Base-by-base conservation (phyloP, 352 stramenopile species). In the Globisporangium megalacanthum region DNA sequence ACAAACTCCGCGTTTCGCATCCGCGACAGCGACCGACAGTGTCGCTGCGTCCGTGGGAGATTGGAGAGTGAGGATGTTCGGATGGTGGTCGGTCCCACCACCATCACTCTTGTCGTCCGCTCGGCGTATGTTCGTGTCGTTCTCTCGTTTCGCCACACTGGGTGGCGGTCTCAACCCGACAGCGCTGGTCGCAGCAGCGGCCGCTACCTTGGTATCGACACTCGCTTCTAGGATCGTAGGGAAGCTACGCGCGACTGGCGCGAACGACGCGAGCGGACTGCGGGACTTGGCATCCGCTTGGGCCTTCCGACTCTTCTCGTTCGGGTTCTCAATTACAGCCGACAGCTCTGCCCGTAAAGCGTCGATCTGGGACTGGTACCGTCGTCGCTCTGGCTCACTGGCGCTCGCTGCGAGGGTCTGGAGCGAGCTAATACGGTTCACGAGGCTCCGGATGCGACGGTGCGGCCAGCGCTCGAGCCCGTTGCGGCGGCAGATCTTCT, bases 401-500 rank as follows among this genome's bases (percentile, higher is more conserved):
- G 81, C 66, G 31, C 70, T 88, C 22, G 64, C 69, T 9, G 72
- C 69, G n/a, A 89, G 72, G 13, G 86, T 72, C 56, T 93, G 79
- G 6, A 91, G 61, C 52, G 79, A 88, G 41, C 75, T 87, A 51
- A 93, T 93, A 15, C 81, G 75, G 62, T 93, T 93, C 46, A 90
- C 79, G 35, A 93, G 77, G 48, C 79, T 89, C 31, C 80, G 80
- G 59, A 93, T 93, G 31, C 79, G 77, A 46, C 83, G 75, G 53
- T 93, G 83, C n/a, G 83, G 83, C 83, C 83, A 93, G 9, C 83
- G 83, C 46, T 80, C 64, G 49, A 93, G 75, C 9, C 83, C 83
- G 58, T 93, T 93, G 58, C 78, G 77, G 37, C 83, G 80, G 52
- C 83, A 93, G 52, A 93, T 93, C 52, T 93, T 93, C 69, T 93